A percentile compares a stretch with the other conserved stretches of the same genome.
Conservation (phyloP, 768 basidiomycete genomes). For the Fistulinella prunicolor region DNA sequence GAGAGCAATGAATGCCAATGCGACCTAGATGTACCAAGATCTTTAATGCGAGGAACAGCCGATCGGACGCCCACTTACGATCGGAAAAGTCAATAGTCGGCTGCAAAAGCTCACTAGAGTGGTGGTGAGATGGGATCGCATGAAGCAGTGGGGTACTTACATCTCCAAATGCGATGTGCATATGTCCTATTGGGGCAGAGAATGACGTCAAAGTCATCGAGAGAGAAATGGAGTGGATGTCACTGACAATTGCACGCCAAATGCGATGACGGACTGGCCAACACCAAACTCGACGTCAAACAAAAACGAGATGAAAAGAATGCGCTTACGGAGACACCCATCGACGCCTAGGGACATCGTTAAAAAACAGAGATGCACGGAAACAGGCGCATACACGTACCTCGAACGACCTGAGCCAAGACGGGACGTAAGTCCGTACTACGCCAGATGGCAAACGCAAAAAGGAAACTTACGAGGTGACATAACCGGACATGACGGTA, state of each 20-base stretch:
- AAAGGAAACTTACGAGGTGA: slow-evolving; percentile 23
- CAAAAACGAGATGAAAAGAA: background rate
- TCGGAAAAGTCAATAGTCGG: slow-evolving; percentile 28
- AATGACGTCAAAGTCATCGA: slow-evolving; percentile 2
- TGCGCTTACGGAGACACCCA: slow-evolving; percentile 32
- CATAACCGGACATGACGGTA: slow-evolving; percentile 21
- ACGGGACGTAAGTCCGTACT: background rate
- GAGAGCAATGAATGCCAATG: slow-evolving; percentile 28
- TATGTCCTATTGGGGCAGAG: slow-evolving; percentile 27
- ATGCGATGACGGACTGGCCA: slow-evolving; percentile 33
- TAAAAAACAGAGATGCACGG: background rate
- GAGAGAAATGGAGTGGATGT: background rate
- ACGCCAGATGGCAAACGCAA: background rate
- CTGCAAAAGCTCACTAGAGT: slow-evolving; percentile 32
- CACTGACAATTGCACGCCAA: slow-evolving; percentile 35
- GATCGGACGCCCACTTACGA: slow-evolving; percentile 24
- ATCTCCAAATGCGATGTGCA: slow-evolving; percentile 38
- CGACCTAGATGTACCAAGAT: slow-evolving; percentile 13
- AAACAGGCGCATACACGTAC: slow-evolving; percentile 12
- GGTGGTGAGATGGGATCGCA: background rate
- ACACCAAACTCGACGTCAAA: background rate
- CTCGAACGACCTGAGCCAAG: slow-evolving; percentile 21
- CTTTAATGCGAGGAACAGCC: background rate
- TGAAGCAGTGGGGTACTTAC: slow-evolving; percentile 19
- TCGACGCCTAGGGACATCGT: slow-evolving; percentile 28